These are phyloP conservation scores for Fusarium sp. DNA, from an alignment of 2,329 filamentous ascomycete genomes.

Conservation along the genomic window DNA sequence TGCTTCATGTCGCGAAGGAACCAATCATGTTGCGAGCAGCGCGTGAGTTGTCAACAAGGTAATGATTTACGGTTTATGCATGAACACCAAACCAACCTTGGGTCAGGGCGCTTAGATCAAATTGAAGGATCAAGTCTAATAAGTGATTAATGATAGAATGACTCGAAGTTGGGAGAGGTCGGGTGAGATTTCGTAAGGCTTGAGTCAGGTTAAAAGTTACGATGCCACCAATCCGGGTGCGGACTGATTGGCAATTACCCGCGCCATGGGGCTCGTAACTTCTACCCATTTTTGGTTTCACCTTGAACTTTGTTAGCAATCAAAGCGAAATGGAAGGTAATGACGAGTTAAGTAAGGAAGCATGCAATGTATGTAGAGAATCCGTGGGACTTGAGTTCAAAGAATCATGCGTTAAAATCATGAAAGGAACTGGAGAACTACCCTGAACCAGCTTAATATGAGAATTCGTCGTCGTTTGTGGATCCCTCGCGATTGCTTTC, in stretches of 20 bases:
- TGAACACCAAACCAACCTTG: background rate
- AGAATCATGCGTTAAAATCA: fast-evolving
- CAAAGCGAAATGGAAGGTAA: fast-evolving
- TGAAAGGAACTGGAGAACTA: background rate
- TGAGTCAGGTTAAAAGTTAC: background rate
- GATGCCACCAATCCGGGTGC: fast-evolving
- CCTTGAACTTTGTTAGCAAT: fast-evolving
- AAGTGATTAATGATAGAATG: background rate
- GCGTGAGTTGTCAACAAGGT: background rate
- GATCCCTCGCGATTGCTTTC: fast-evolving
- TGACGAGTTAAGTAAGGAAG: fast-evolving
- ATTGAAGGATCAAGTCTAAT: background rate
- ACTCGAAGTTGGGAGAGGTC: background rate
- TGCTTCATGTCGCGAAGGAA: background rate
- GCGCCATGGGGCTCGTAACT: too few relatives aligned
- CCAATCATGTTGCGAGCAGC: background rate
- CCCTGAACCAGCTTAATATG: background rate
- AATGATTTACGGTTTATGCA: background rate
- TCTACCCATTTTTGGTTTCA: too few relatives aligned
- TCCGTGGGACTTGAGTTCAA: fast-evolving
- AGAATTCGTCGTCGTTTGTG: background rate
- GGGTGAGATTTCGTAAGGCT: fast-evolving
- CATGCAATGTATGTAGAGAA: background rate
- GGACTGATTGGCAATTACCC: fast-evolving
- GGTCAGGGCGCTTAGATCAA: background rate